Base-by-base conservation (phyloP, 495 filamentous ascomycete species). In the Tetracladium marchalianum region DNA sequence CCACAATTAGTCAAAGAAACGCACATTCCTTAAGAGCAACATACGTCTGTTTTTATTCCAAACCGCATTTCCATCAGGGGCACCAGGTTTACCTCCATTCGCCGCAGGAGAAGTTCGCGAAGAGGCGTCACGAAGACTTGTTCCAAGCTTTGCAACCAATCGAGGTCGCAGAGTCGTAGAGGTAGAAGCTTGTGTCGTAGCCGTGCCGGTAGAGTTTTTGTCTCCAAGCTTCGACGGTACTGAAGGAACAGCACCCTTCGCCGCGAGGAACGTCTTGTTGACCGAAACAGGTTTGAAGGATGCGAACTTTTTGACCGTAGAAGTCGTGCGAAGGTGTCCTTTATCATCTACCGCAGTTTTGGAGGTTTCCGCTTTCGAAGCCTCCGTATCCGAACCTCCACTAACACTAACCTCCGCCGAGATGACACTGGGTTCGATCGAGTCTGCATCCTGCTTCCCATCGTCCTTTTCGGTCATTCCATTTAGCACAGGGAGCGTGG, bases 21-120 rank as follows among this genome's bases (percentile, higher is more conserved):
- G 4, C 22, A 5, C 5, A 46, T 33, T 13, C 16, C 38, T 35
- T 12, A 24, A 11, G 17, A 40, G 42, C 40, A 37, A 72, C 77
- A 62, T 81, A 96, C 90, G 88, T 72, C 85, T 76, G 60, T 99
- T 99, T 65, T 90, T 95, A 62, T 97, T 99, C 92, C 92, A 99
- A 17, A 99, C 92, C 67, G 81, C 66, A 71, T 80, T 61, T 67
- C 81, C 60, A 64, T 94, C 74, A 11, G 72, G 72, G 11, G 65
- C 65, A 17, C 67, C 63, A 34, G 67, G 37, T 70, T 78, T 81
- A 68, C 64, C 70, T 7, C 66, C 66, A 62, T 81, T 82, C 7
- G 68, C 58, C 39, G 73, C 67, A 15, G 71, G 63, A 39, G 74
- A 60, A 35, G 71, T 65, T 12, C 84, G 62, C 47, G 68, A 55